Evolutionary conservation across 805 yeast genomes (phyloP).

Genomic region (Geotrichum ghanense): DNA sequence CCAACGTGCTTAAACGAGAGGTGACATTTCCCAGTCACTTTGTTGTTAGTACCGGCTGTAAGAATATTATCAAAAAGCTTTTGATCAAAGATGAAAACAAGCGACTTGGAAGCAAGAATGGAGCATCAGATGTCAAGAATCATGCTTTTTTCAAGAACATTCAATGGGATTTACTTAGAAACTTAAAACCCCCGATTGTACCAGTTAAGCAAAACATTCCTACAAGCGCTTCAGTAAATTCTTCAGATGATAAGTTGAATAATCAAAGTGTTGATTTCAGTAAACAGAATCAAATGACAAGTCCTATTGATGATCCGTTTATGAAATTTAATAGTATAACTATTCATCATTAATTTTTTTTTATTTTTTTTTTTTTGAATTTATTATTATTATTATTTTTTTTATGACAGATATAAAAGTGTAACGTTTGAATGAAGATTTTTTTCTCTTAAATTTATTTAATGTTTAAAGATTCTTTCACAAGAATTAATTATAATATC

Average conservation of each 20-base stretch:
- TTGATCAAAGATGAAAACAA: constrained; percentile 81
- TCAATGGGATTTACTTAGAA: constrained; percentile 91
- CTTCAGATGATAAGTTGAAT: constrained; percentile 23
- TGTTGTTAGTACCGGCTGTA: constrained; percentile 58
- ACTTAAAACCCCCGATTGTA: constrained; percentile 91
- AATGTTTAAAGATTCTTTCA: background rate
- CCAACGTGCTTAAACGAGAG: constrained; percentile 75
- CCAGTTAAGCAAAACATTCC: constrained; percentile 68
- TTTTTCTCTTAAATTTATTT: background rate
- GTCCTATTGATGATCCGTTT: constrained; percentile 58
- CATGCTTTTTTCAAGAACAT: constrained; percentile 86
- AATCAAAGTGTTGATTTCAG: constrained; percentile 6
- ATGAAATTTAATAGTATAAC: constrained; percentile 79
- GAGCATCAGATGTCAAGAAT: constrained; percentile 87
- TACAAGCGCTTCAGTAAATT: constrained; percentile 21
- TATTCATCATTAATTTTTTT: constrained; percentile 47
- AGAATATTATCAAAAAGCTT: constrained; percentile 65
- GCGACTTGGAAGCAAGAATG: constrained; percentile 82
- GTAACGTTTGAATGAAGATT: background rate
- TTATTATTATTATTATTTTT: too few species aligned
- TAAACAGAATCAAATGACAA: constrained; percentile 19
- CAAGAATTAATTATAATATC: too few species aligned
- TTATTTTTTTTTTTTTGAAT: too few species aligned
- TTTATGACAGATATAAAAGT: too few species aligned
- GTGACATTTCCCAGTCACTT: constrained; percentile 43